These are phyloP conservation scores for Eragrostis curvula DNA, from an alignment of 176 grass and related monocot species.

Conservation along the genomic window DNA sequence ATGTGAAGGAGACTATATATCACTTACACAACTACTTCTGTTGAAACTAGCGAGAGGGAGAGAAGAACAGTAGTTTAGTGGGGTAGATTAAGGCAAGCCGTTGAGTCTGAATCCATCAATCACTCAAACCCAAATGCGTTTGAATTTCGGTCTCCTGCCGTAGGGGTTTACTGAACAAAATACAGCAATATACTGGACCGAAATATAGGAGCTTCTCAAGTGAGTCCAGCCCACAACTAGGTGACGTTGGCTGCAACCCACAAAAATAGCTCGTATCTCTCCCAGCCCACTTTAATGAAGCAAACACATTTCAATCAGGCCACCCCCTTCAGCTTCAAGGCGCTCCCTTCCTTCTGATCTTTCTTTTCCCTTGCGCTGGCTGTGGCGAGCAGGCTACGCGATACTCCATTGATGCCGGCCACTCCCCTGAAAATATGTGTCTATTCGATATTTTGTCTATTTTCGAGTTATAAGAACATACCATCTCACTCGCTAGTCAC, in stretches of 20 bases:
- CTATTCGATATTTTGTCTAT: too few relatives aligned
- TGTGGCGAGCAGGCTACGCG: too few relatives aligned
- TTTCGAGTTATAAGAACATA: too few relatives aligned
- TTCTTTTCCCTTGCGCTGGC: too few relatives aligned
- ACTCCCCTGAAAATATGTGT: too few relatives aligned
- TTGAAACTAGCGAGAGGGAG: background rate
- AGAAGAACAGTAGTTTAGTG: too few relatives aligned
- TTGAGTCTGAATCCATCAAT: background rate
- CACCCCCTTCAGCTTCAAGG: too few relatives aligned
- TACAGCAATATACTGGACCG: background rate
- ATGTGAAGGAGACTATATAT: too few relatives aligned
- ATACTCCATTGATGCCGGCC: too few relatives aligned
- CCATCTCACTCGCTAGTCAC: background rate
- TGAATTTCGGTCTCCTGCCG: background rate
- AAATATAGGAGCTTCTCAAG: background rate
- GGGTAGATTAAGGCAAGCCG: background rate
- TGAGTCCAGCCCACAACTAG: background rate
- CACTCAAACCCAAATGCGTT: background rate
- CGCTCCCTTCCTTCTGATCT: too few relatives aligned
- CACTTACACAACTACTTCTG: too few relatives aligned
- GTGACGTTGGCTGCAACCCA: background rate
- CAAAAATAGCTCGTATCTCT: background rate
- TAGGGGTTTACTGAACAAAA: background rate
- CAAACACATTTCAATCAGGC: too few relatives aligned
- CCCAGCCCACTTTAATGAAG: background rate